phyloP scores from a whole-genome alignment of 495 filamentous ascomycete genomes.

The Penicillium canescens region DNA sequence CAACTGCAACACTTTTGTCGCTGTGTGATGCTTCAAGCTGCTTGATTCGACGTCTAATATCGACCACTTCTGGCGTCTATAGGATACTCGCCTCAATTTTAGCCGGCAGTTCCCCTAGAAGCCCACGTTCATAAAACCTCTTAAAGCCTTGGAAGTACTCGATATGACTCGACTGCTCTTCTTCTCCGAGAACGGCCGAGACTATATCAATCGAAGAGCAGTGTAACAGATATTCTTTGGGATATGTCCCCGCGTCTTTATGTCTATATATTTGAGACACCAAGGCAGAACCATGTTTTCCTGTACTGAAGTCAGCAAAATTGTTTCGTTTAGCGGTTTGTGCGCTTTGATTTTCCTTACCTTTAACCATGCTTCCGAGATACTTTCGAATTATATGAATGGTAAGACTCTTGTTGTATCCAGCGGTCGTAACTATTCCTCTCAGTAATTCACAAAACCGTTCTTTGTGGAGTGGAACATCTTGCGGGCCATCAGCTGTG shows the following conservation, averaged over 20 bases:
- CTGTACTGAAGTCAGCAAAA: constrained; percentile 10
- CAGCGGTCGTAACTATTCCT: constrained; percentile 9
- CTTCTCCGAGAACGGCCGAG: constrained; percentile 18
- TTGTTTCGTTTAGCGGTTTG: constrained; percentile 11
- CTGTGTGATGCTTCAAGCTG: constrained; percentile 1
- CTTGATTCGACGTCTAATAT: constrained; percentile 12
- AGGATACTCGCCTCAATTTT: constrained; percentile 18
- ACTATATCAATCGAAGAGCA: constrained; percentile 22
- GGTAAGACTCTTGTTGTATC: constrained; percentile 10
- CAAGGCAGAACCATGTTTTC: constrained; percentile 19
- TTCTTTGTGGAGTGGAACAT: constrained; percentile 13
- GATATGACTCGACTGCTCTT: constrained; percentile 21
- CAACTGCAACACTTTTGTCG: constrained; percentile 8
- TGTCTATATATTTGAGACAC: constrained; percentile 26
- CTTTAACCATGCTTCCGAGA: constrained; percentile 17
- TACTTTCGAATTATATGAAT: constrained; percentile 15
- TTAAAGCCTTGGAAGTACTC: constrained; percentile 21
- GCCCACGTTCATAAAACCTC: constrained; percentile 17
- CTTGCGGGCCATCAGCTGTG: constrained; percentile 19
- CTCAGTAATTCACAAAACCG: constrained; percentile 14
- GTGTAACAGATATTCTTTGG: constrained; percentile 17
- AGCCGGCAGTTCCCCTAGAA: constrained; percentile 16
- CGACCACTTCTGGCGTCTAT: constrained; percentile 10
- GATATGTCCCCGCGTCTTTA: constrained; percentile 20
- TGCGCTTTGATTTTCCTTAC: constrained; percentile 23